A percentile compares a stretch with the other conserved stretches of the same genome.
Evolutionary conservation across 345 rosid genomes (phyloP).

Genomic region (Acer saccharum): DNA sequence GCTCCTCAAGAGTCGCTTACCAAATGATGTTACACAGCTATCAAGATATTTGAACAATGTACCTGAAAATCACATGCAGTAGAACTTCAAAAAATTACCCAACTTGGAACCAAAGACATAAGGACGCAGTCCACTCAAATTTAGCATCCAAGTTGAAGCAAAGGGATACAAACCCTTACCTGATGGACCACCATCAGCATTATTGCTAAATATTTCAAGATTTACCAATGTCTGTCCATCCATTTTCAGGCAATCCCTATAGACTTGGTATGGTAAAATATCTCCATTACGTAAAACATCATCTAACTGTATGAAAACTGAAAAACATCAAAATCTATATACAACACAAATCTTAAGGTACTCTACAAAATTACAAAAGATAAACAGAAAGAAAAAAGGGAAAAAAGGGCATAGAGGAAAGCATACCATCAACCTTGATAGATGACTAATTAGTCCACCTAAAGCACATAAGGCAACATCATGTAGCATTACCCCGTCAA

Average conservation of each 20-base stretch:
- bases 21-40: slow-evolving; percentile 77
- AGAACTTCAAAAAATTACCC: slow-evolving; percentile 9
- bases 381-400: neutral
- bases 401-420: slow-evolving; percentile 15
- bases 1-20: slow-evolving; percentile 80
- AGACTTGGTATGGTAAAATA: slow-evolving; percentile 78
- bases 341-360: slow-evolving; percentile 4
- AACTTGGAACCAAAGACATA: neutral
- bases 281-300: slow-evolving; percentile 77
- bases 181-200: slow-evolving; percentile 73
- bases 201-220: slow-evolving; percentile 86
- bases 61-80: slow-evolving; percentile 48
- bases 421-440: slow-evolving; percentile 86
- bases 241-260: slow-evolving; percentile 79
- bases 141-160: neutral
- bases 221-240: slow-evolving; percentile 94
- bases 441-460: slow-evolving; percentile 76
- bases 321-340: slow-evolving; percentile 18
- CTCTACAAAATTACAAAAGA: neutral
- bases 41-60: slow-evolving; percentile 86
- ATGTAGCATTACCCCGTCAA: slow-evolving; percentile 49
- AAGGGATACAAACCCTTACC: slow-evolving; percentile 48
- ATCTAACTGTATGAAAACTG: slow-evolving; percentile 53
- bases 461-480: slow-evolving; percentile 67
- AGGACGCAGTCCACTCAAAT: neutral